A percentile compares a stretch with the other conserved stretches of the same genome.
These are phyloP conservation scores for Zangia roseola DNA, from an alignment of 768 basidiomycete species.

Conservation along the genomic window DNA sequence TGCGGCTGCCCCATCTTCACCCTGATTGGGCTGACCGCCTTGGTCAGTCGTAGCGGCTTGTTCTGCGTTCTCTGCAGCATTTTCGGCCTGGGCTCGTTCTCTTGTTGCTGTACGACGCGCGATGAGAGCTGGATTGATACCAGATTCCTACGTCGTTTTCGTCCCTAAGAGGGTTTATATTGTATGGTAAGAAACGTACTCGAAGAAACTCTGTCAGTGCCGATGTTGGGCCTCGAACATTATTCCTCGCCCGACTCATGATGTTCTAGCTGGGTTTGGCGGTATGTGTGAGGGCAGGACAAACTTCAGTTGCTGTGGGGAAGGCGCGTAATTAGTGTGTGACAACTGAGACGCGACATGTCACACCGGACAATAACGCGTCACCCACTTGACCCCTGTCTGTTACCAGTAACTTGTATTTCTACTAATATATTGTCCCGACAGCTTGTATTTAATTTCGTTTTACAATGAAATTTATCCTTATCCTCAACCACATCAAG, in stretches of 20 bases:
- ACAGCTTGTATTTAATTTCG: background rate
- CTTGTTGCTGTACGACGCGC: conserved; percentile 37
- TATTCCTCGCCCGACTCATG: conserved; percentile 41
- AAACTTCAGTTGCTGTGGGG: background rate
- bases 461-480: background rate
- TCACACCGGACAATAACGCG: conserved; percentile 13
- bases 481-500: background rate
- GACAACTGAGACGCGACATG: conserved; percentile 12
- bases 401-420: too few relatives aligned
- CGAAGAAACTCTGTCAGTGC: conserved; percentile 80
- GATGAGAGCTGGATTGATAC: conserved; percentile 46
- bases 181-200: conserved; percentile 37
- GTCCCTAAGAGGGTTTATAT: conserved; percentile 16
- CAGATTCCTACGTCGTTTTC: conserved; percentile 42
- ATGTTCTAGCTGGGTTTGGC: background rate
- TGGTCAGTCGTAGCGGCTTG: conserved; percentile 11
- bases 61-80: conserved; percentile 3
- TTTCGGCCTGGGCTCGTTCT: conserved; percentile 34
- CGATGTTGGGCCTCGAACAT: conserved; percentile 79
- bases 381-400: too few relatives aligned
- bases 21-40: conserved; percentile 15
- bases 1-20: background rate
- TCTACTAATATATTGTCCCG: too few relatives aligned
- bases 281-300: background rate
- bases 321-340: conserved; percentile 16